These are phyloP conservation scores for Magnaporthales sp. DNA, from an alignment of 2,329 filamentous ascomycete genomes.

Conservation along the genomic window DNA sequence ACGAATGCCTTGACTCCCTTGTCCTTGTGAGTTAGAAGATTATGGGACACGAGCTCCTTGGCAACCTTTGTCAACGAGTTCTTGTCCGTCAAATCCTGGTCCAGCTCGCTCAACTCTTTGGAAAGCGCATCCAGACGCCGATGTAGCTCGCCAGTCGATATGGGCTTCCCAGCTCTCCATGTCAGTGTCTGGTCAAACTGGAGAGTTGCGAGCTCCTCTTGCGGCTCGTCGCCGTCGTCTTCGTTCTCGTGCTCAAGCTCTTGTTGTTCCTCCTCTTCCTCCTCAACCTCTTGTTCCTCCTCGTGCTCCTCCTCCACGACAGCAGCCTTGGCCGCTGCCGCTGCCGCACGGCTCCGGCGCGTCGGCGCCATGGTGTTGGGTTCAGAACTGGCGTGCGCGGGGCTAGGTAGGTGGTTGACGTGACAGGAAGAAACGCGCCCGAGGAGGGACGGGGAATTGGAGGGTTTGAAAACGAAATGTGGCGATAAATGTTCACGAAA, in stretches of 20 bases:
- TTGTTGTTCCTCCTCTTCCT: conserved; percentile 16
- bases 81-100: conserved; percentile 77
- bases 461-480: background rate
- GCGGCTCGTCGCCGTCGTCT: conserved; percentile 10
- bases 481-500: background rate
- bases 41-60: conserved; percentile 72
- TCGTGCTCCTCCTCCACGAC: conserved; percentile 7
- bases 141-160: conserved; percentile 74
- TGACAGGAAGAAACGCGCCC: background rate
- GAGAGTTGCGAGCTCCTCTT: conserved; percentile 36
- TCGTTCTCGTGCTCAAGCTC: conserved; percentile 7
- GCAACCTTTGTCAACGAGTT: conserved; percentile 79
- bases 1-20: conserved; percentile 85
- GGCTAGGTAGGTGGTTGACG: background rate
- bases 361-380: conserved; percentile 4
- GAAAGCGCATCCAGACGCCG: conserved; percentile 71
- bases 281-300: conserved; percentile 9
- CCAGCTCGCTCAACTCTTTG: conserved; percentile 74
- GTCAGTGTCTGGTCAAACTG: conserved; percentile 79
- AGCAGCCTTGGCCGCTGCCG: background rate
- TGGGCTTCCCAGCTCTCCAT: conserved; percentile 87
- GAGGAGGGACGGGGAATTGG: background rate
- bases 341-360: conserved; percentile 4
- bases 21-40: conserved; percentile 85
- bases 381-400: background rate